These are phyloP conservation scores for Thermothielavioides terrestris DNA, from an alignment of 495 filamentous ascomycete species.

Conservation along the genomic window DNA sequence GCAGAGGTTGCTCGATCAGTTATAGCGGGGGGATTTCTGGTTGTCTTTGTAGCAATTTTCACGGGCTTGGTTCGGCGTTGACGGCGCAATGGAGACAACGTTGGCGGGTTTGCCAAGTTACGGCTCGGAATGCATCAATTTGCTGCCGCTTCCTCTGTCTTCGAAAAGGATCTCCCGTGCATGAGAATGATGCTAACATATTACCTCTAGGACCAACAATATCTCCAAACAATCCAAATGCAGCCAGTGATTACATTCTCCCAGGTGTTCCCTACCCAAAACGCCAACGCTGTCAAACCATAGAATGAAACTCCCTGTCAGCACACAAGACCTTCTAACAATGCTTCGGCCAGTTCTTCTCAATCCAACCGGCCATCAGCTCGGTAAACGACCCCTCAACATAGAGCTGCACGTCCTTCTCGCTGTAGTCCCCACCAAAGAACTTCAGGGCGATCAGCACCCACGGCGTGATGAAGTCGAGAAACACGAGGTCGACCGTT, in stretches of 20 bases:
- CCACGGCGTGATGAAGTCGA: constrained; percentile 81
- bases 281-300: background rate
- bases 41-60: constrained; percentile 18
- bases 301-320: background rate
- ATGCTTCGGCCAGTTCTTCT: constrained; percentile 59
- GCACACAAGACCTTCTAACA: constrained; percentile 27
- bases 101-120: background rate
- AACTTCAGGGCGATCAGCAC: constrained; percentile 64
- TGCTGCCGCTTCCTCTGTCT: too few relatives aligned
- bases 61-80: constrained; percentile 16
- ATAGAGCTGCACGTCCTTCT: constrained; percentile 54
- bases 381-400: constrained; percentile 64
- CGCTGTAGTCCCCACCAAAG: constrained; percentile 51
- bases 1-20: constrained; percentile 62
- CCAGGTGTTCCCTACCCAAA: too few relatives aligned
- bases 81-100: constrained; percentile 4
- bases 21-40: constrained; percentile 10
- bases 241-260: too few relatives aligned
- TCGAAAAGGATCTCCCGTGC: too few relatives aligned
- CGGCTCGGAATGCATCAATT: too few relatives aligned
- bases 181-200: too few relatives aligned
- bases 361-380: constrained; percentile 68
- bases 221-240: too few relatives aligned
- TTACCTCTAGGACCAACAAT: too few relatives aligned
- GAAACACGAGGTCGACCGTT: constrained; percentile 76